Conservation (phyloP, 371 early-diverging fungal species). For the Blakeslea trispora region DNA sequence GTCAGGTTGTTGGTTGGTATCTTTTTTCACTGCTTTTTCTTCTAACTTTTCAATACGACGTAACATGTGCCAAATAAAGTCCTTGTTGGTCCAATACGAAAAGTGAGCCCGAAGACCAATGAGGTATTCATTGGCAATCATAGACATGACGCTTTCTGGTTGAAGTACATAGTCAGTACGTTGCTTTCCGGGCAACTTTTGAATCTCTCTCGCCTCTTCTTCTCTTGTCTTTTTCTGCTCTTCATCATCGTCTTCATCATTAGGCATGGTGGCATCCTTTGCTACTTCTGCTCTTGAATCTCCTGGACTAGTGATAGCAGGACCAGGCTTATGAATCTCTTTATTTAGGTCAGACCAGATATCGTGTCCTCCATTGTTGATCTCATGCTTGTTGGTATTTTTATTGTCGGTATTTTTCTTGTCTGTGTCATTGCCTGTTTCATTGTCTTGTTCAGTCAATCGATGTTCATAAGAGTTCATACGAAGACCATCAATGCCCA, state of each 20-base stretch:
- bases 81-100: constrained; percentile 57
- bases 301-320: constrained; percentile 35
- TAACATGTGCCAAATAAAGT: constrained; percentile 52
- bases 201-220: constrained; percentile 17
- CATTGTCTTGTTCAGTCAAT: not conserved
- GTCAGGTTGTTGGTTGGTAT: not conserved
- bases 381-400: constrained; percentile 2
- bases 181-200: constrained; percentile 31
- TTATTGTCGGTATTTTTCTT: too few species aligned
- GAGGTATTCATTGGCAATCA: constrained; percentile 56
- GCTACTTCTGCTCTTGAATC: constrained; percentile 37
- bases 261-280: constrained; percentile 31
- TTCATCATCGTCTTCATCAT: constrained; percentile 6
- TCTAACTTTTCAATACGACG: constrained; percentile 35
- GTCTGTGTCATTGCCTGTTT: too few species aligned
- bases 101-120: constrained; percentile 54
- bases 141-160: constrained; percentile 52
- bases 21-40: not conserved
- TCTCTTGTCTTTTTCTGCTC: constrained; percentile 16
- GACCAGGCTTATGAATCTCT: constrained; percentile 41
- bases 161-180: constrained; percentile 51
- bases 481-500: constrained; percentile 44
- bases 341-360: constrained; percentile 37
- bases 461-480: constrained; percentile 23
- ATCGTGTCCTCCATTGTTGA: constrained; percentile 5